A percentile compares a stretch with the other conserved stretches of the same genome.
These are phyloP conservation scores for Microcos paniculata DNA, from an alignment of 345 rosid genomes.

Conservation along the genomic window DNA sequence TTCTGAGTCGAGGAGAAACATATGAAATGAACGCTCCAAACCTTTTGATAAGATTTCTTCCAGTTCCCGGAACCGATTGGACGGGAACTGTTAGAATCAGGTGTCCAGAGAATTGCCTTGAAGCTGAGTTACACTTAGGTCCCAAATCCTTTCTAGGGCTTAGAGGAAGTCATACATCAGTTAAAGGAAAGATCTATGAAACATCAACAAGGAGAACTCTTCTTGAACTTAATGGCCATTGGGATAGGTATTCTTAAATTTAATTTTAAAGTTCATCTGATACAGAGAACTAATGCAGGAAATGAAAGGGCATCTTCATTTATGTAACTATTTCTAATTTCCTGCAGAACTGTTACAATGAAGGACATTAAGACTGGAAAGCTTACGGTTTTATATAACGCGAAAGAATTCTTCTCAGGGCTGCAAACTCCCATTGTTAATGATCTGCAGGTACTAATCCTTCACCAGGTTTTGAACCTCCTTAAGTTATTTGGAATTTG, in stretches of 20 bases:
- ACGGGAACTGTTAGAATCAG: constrained; percentile 52
- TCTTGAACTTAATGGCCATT: constrained; percentile 60
- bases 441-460: constrained; percentile 50
- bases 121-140: constrained; percentile 52
- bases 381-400: constrained; percentile 55
- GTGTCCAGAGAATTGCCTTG: constrained; percentile 64
- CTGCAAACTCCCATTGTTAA: constrained; percentile 59
- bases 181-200: constrained; percentile 65
- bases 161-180: constrained; percentile 39
- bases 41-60: constrained; percentile 56
- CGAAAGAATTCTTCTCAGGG: constrained; percentile 46
- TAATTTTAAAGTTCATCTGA: not conserved
- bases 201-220: constrained; percentile 42
- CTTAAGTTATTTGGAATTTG: no score
- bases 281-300: no score
- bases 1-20: constrained; percentile 52
- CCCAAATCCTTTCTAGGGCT: constrained; percentile 41
- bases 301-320: no score
- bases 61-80: constrained; percentile 62
- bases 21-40: constrained; percentile 81
- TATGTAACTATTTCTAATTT: not conserved
- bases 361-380: constrained; percentile 55
- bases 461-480: not conserved
- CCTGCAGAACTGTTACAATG: constrained; percentile 50
- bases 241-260: constrained; percentile 60